phyloP scores from a whole-genome alignment of 192 early-diverging fungal genomes.

The Haplosporangium gracile region DNA sequence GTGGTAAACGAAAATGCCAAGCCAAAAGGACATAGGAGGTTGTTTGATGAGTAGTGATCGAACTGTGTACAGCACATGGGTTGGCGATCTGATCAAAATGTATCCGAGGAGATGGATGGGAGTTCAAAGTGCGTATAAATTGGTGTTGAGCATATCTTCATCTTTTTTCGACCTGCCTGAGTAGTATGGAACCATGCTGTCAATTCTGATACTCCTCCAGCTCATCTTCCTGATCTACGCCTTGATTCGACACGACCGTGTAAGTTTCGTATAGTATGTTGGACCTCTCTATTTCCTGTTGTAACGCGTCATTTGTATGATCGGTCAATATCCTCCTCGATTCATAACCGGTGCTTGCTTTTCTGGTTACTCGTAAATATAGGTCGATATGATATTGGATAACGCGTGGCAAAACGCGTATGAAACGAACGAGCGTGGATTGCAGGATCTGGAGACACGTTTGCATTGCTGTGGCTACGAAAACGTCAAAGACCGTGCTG shows the following conservation, averaged over 20 bases:
- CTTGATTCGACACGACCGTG: conserved; percentile 21
- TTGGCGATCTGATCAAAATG: not conserved
- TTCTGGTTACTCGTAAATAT: not conserved
- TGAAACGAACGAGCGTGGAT: not conserved
- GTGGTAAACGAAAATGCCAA: not conserved
- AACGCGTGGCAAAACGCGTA: conserved; percentile 33
- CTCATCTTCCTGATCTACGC: conserved; percentile 21
- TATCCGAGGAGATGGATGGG: not conserved
- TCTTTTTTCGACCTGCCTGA: not conserved
- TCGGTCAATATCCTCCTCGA: too few species aligned
- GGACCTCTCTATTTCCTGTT: not conserved
- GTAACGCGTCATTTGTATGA: not conserved
- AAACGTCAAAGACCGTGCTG: conserved; percentile 23
- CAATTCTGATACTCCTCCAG: conserved; percentile 14
- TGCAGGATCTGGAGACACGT: conserved; percentile 36
- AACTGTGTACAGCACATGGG: too few species aligned
- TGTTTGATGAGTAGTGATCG: not conserved
- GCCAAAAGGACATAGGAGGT: too few species aligned
- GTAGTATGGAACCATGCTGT: conserved; percentile 23
- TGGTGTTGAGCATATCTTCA: not conserved
- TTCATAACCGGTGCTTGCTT: too few species aligned
- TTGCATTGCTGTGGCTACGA: conserved; percentile 37
- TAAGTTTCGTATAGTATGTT: not conserved
- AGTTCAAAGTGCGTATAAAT: not conserved
- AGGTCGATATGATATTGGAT: conserved; percentile 28